A percentile compares a stretch with the other conserved stretches of the same genome.
These are phyloP conservation scores for Bipolaris gigantea DNA, from an alignment of 2,329 filamentous ascomycete genomes.

Conservation along the genomic window DNA sequence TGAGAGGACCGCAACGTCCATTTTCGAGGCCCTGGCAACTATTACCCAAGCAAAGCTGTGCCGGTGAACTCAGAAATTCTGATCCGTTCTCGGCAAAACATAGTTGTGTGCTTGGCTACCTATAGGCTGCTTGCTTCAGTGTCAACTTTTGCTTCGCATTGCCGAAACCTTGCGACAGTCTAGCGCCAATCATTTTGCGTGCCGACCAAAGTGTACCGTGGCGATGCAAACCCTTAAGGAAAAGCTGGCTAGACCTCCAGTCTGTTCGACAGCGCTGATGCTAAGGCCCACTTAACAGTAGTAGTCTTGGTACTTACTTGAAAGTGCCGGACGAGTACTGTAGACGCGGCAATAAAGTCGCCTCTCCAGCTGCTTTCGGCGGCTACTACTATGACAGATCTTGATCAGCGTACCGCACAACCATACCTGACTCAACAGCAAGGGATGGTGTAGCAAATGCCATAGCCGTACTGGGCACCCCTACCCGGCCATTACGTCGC, in stretches of 20 bases:
- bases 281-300: neutral
- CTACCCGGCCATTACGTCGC: neutral
- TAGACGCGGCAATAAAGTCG: neutral
- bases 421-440: neutral
- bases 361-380: constrained; percentile 1
- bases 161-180: constrained; percentile 7
- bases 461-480: neutral
- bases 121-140: neutral
- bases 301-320: neutral
- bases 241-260: constrained; percentile 1
- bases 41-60: neutral
- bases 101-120: neutral
- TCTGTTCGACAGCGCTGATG: neutral
- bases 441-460: constrained; percentile 2
- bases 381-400: neutral
- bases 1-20: neutral
- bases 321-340: neutral
- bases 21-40: neutral
- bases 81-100: neutral
- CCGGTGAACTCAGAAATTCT: neutral
- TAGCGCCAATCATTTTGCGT: constrained; percentile 3
- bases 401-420: neutral
- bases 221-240: neutral
- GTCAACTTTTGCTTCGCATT: constrained; percentile 3
- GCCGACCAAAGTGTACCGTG: constrained; percentile 3